Base-by-base conservation (phyloP, 495 filamentous ascomycete genomes). In the Penicillium cosmopolitanum region DNA sequence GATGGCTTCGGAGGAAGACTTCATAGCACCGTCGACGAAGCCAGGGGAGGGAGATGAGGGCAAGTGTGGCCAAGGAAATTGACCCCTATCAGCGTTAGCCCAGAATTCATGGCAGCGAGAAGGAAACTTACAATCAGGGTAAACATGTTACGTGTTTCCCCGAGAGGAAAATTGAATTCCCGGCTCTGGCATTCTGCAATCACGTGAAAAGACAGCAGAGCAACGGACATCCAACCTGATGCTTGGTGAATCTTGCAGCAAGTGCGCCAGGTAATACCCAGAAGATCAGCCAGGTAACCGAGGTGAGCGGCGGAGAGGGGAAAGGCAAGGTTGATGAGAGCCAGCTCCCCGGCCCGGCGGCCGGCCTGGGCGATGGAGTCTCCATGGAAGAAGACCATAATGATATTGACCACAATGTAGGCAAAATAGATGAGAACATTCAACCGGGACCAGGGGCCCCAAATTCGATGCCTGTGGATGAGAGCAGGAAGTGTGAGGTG, bases 221-320 rank as follows among this genome's bases (percentile, higher is more conserved):
- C 33, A 47, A 63, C 23, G 28, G 61, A 58, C 43, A 62, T 66
- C 59, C 61, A 70, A 18, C 65, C 65, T 12, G 50, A 58, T 31
- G 55, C 53, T 33, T 60, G 53, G 56, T 75, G 61, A 13, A 73
- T 66, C 19, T 50, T 33, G 10, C 58, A 57, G 59, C 57, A 73
- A n/a, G 53, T 60, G 10, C 11, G 15, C 44, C 42, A 68, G 16
- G 35, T 55, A 18, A 71, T 60, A 11, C 64, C 63, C n/a, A 73
- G 57, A 16, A 71, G 38, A 23, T 67, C 60, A 46, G 68, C 64
- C 1, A 73, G 57, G 19, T 61, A 68, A 57, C 63, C 62, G 19
- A 75, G 63, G 42, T 72, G 54, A 48, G 53, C 57, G 44, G 62
- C 50, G 28, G 47, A 55, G 48, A 70, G 64, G 43, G 64, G 65